These are phyloP conservation scores for Hypoxylon sp. DNA, from an alignment of 2,329 filamentous ascomycete genomes.

Conservation along the genomic window DNA sequence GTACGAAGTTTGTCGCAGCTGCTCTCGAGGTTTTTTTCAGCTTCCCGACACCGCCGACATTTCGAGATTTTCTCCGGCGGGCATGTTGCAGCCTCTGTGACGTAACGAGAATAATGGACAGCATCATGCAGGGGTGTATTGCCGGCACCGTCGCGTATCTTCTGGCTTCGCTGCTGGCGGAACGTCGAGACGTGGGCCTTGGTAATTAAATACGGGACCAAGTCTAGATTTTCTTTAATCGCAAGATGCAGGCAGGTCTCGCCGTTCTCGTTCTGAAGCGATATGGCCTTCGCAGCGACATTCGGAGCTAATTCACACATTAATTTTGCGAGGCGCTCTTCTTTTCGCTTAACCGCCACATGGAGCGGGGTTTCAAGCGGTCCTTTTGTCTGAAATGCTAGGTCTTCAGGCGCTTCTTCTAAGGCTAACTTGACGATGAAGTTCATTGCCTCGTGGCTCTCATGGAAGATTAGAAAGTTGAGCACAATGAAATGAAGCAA, in stretches of 20 bases:
- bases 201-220: slow-evolving; percentile 23
- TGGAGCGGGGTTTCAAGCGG: slow-evolving; percentile 30
- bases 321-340: slow-evolving; percentile 24
- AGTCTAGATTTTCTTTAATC: slow-evolving; percentile 30
- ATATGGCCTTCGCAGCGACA: slow-evolving; percentile 31
- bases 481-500: slow-evolving; percentile 31
- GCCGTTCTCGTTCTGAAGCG: slow-evolving; percentile 31
- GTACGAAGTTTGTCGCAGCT: slow-evolving; percentile 4
- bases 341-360: slow-evolving; percentile 31
- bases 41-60: slow-evolving; percentile 29
- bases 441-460: slow-evolving; percentile 29
- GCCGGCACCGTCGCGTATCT: slow-evolving; percentile 22
- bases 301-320: slow-evolving; percentile 29
- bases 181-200: slow-evolving; percentile 21
- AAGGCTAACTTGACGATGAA: slow-evolving; percentile 29
- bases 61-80: slow-evolving; percentile 25
- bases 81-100: slow-evolving; percentile 24
- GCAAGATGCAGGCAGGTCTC: slow-evolving; percentile 32
- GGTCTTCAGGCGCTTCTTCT: slow-evolving; percentile 26
- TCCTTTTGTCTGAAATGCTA: slow-evolving; percentile 28
- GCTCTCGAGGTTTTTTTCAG: slow-evolving; percentile 25
- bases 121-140: slow-evolving; percentile 30
- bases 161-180: slow-evolving; percentile 30
- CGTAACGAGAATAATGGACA: slow-evolving; percentile 30
- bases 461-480: slow-evolving; percentile 28